Evolutionary conservation across 73 alveolate genomes (phyloP).

Genomic region (Tetrahymena borealis): DNA sequence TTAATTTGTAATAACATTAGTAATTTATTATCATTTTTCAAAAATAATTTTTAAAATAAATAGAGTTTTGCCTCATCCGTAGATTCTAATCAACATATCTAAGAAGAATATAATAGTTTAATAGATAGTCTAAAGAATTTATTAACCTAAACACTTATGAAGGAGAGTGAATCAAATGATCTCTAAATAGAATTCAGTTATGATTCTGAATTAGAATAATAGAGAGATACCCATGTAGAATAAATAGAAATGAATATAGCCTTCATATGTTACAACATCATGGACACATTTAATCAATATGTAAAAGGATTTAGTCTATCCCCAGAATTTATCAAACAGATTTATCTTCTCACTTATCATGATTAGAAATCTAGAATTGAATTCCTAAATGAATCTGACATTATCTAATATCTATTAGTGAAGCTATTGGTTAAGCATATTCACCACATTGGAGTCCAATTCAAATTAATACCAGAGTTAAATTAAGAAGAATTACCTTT

Average conservation of each 20-base stretch:
- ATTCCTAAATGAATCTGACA: background rate
- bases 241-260: background rate
- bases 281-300: background rate
- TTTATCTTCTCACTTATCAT: background rate
- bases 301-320: background rate
- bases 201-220: background rate
- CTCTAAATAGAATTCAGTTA: background rate
- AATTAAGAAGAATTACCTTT: background rate
- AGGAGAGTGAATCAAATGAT: background rate
- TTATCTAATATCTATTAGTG: background rate
- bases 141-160: background rate
- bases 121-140: background rate
- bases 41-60: background rate
- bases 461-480: background rate
- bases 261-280: background rate
- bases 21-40: background rate
- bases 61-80: background rate
- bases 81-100: background rate
- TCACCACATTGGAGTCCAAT: background rate
- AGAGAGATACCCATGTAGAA: background rate
- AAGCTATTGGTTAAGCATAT: background rate
- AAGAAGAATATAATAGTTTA: background rate
- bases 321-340: background rate
- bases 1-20: background rate
- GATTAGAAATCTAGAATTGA: background rate